Evolutionary conservation across 352 stramenopile genomes (phyloP).

Genomic region (Pilasporangium apinafurcum): DNA sequence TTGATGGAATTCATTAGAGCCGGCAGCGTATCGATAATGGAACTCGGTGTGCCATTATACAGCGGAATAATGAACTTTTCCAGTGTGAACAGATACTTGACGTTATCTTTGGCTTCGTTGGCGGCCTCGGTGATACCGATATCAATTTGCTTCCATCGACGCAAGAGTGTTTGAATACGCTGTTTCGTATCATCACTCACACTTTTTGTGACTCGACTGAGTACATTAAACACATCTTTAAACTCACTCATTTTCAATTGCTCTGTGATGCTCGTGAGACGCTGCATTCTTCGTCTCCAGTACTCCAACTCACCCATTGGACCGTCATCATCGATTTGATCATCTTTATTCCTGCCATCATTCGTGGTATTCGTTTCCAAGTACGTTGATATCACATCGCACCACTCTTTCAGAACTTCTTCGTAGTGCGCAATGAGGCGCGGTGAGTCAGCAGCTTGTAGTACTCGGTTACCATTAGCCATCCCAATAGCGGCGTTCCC

Average conservation of each 20-base stretch:
- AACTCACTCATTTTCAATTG: constrained; percentile 97
- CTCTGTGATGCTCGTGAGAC: constrained; percentile 98
- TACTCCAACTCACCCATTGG: constrained; percentile 97
- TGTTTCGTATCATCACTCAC: constrained; percentile 88
- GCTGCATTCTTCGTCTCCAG: constrained; percentile 95
- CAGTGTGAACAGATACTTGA: constrained; percentile 98
- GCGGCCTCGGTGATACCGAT: constrained; percentile 97
- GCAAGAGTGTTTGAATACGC: constrained; percentile 91
- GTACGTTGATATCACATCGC: constrained; percentile 93
- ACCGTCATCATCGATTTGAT: constrained; percentile 84
- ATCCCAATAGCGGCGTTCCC: constrained; percentile 26
- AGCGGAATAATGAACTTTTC: constrained; percentile 93
- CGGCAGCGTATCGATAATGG: constrained; percentile 98
- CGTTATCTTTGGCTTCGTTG: constrained; percentile 99
- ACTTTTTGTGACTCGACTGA: constrained; percentile 83
- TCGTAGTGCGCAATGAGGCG: constrained; percentile 93
- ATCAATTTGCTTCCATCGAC: constrained; percentile 98
- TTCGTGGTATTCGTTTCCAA: constrained; percentile 85
- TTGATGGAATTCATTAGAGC: constrained; percentile 99
- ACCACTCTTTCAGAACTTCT: constrained; percentile 96
- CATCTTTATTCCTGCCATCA: constrained; percentile 50
- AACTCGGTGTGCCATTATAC: constrained; percentile 91
- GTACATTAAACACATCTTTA: constrained; percentile 92
- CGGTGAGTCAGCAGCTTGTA: constrained; percentile 83
- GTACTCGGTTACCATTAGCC: constrained; percentile 33